These are phyloP conservation scores for Colletotrichum truncatum DNA, from an alignment of 2,329 filamentous ascomycete species.

Conservation along the genomic window DNA sequence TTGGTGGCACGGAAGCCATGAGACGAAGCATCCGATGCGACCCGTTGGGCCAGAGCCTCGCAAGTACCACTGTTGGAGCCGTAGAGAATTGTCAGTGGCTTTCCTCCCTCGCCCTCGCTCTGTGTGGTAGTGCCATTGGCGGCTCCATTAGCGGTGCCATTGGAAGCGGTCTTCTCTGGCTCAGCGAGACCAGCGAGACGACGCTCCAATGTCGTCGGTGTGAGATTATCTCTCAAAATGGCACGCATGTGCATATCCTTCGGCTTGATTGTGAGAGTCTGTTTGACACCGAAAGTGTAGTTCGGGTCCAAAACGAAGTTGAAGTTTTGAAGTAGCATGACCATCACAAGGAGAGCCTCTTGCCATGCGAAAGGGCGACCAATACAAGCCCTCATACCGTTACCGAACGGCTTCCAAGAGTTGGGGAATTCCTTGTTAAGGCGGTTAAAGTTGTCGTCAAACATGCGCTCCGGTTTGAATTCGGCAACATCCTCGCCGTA, in stretches of 20 bases:
- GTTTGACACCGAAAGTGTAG: constrained; percentile 62
- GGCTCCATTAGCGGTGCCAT: background rate
- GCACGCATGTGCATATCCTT: constrained; percentile 69
- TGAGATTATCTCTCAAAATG: constrained; percentile 54
- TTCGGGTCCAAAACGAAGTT: constrained; percentile 68
- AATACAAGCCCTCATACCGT: constrained; percentile 61
- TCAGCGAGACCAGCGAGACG: constrained; percentile 46
- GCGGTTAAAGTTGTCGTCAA: constrained; percentile 57
- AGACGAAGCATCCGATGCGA: constrained; percentile 63
- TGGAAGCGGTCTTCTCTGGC: background rate
- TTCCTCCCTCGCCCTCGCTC: constrained; percentile 34
- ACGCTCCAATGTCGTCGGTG: constrained; percentile 53
- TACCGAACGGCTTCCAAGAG: constrained; percentile 63
- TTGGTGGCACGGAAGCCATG: constrained; percentile 64
- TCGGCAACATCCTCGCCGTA: constrained; percentile 65
- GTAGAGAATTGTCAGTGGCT: constrained; percentile 68
- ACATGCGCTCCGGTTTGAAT: constrained; percentile 70
- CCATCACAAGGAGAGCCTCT: constrained; percentile 55
- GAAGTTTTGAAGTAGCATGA: constrained; percentile 73
- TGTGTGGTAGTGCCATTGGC: constrained; percentile 6
- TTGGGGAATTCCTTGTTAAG: constrained; percentile 44
- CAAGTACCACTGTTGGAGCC: constrained; percentile 77
- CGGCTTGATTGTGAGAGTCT: constrained; percentile 68
- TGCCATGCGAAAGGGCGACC: constrained; percentile 64
- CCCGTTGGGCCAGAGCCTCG: constrained; percentile 68